Conservation (phyloP, 345 rosid species). For the Excoecaria agallocha region DNA sequence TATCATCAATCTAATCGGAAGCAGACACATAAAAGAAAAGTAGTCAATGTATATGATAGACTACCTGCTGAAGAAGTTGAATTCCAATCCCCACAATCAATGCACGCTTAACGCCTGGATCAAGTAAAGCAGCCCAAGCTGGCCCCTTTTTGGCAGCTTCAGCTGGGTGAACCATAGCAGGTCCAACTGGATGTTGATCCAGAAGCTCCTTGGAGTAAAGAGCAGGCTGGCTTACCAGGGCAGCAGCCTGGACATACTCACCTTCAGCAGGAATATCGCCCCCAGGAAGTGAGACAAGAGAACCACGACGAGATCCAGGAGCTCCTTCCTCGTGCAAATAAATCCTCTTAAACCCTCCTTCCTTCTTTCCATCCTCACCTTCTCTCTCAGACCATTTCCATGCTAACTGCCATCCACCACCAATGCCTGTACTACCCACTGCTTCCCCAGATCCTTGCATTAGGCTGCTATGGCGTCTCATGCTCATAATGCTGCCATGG, state of each 20-base stretch:
- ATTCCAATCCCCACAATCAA: slow-evolving; percentile 83
- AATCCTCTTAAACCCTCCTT: slow-evolving; percentile 77
- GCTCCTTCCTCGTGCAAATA: slow-evolving; percentile 77
- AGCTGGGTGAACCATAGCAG: slow-evolving; percentile 33
- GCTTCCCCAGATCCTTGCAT: slow-evolving; percentile 60
- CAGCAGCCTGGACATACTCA: slow-evolving; percentile 82
- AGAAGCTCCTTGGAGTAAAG: slow-evolving; percentile 23
- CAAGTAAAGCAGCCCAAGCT: slow-evolving; percentile 73
- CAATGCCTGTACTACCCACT: slow-evolving; percentile 71
- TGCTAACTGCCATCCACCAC: slow-evolving; percentile 98
- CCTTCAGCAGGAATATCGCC: slow-evolving; percentile 48
- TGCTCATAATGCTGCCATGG: slow-evolving; percentile 59
- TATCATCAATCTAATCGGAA: neutral
- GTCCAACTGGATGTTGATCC: slow-evolving; percentile 25
- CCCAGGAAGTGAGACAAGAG: slow-evolving; percentile 70
- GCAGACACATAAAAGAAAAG: neutral
- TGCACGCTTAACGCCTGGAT: slow-evolving; percentile 89
- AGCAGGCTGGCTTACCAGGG: slow-evolving; percentile 41
- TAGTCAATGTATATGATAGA: slow-evolving; percentile 1
- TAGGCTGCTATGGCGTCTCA: slow-evolving; percentile 70
- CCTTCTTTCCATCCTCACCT: slow-evolving; percentile 67
- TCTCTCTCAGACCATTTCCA: slow-evolving; percentile 76
- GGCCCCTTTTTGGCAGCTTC: slow-evolving; percentile 59
- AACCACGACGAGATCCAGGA: slow-evolving; percentile 73
- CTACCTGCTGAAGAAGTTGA: slow-evolving; percentile 93